Base-by-base conservation (phyloP, 345 rosid species). In the Dovyalis caffra region DNA sequence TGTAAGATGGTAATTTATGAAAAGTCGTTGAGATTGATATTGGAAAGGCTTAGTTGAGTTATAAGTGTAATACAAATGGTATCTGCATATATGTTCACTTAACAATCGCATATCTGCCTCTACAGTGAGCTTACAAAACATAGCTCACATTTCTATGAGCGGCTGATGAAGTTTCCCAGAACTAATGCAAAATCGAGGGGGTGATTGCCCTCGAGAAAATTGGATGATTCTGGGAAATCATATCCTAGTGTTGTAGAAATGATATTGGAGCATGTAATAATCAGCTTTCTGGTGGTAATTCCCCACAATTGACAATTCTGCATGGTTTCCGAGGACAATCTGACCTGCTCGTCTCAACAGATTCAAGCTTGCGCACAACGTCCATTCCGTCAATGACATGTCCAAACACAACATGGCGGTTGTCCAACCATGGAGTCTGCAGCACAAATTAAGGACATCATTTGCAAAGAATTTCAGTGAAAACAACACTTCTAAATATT, bases 401-500 rank as follows among this genome's bases (percentile, higher is more conserved):
- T 72, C 97, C 97, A 34, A 89, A 95, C 71, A 95, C 99, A 68
- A 95, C 99, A 69, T 95, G 97, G 58, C 94, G 90, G 74, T 88
- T 83, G 83, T 95, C 97, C 86, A 92, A 82, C 99, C 99, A 95
- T 9, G 94, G 85, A 69, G 94, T 88, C 94, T 88, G 76, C 21
- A 71, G 61, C 26, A 43, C 16, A 32, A 63, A 32, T 15, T 23
- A 14, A 33, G 25, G 68, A 37, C 49, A 43, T 3, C 15, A 18
- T 14, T 43, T 14, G 15, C 49, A 43, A 11, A 43, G 49, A 43
- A 43, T 43, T 43, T 15, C 49, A 14, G 49, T 14, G 49, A 43
- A 43, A 43, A 5, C 16, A 43, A 43, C 18, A 3, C 18, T 14
- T 43, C 0, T 21, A 21, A 21, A 49, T 20, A 18, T 49, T 20